Evolutionary conservation across 257 asterid genomes (phyloP).

Genomic region (Ehretia macrophylla): DNA sequence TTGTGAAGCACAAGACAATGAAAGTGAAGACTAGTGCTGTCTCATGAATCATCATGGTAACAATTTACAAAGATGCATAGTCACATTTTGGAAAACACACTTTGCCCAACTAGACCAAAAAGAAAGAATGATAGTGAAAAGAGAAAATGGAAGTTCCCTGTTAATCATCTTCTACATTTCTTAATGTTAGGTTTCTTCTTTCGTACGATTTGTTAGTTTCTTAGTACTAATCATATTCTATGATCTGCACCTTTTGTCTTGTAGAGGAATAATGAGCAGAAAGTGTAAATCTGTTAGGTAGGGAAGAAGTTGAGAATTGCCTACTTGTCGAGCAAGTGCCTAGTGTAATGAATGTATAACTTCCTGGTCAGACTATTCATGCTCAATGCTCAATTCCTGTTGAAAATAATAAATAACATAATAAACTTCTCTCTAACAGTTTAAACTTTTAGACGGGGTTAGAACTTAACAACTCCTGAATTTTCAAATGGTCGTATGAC

Average conservation of each 20-base stretch:
- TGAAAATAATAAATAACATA: no score
- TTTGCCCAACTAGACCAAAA: background rate
- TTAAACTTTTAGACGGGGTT: no score
- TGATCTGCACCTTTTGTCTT: background rate
- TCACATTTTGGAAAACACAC: slow-evolving; percentile 4
- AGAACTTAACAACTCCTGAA: no score
- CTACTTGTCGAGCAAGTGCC: no score
- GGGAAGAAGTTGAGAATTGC: background rate
- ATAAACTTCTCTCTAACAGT: no score
- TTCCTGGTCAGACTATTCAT: no score
- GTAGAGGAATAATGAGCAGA: slow-evolving; percentile 14
- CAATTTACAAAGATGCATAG: background rate
- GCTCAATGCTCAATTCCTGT: no score
- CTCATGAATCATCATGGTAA: slow-evolving; percentile 7
- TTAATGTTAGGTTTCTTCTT: background rate
- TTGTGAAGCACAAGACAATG: slow-evolving; percentile 59
- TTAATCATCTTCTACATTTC: background rate
- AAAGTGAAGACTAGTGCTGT: slow-evolving; percentile 28
- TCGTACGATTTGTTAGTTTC: background rate
- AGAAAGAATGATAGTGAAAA: background rate
- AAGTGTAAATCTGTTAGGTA: slow-evolving; percentile 13
- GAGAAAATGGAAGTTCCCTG: background rate
- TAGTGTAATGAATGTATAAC: no score
- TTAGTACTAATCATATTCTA: background rate
- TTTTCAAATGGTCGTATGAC: no score